A percentile compares a stretch with the other conserved stretches of the same genome.
phyloP scores from a whole-genome alignment of 1,139 yeast genomes.

The Magnusiomyces suaveolens region DNA sequence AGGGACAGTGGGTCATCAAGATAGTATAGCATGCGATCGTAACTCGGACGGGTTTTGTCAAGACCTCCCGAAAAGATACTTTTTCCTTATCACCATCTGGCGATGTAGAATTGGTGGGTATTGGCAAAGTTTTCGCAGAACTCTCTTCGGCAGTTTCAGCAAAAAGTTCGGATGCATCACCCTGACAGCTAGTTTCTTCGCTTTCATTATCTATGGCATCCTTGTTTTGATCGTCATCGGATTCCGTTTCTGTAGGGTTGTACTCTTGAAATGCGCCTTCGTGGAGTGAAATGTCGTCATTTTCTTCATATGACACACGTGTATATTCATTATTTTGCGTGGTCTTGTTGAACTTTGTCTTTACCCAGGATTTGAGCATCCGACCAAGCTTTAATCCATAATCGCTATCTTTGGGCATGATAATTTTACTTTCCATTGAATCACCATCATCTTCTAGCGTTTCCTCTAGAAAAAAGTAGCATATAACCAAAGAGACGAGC shows the following conservation, averaged over 20 bases:
- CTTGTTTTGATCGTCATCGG: background rate
- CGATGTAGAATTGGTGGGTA: no score
- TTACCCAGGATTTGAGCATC: background rate
- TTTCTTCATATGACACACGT: background rate
- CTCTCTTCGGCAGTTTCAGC: no score
- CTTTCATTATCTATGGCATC: background rate
- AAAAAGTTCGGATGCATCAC: no score
- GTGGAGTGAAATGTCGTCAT: background rate
- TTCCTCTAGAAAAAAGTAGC: slow-evolving; percentile 48
- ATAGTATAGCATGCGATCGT: slow-evolving; percentile 21
- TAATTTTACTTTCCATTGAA: background rate
- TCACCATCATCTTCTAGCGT: slow-evolving; percentile 26
- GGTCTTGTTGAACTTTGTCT: background rate
- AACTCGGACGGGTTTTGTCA: slow-evolving; percentile 24
- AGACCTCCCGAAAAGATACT: slow-evolving; percentile 14
- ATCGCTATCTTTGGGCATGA: background rate
- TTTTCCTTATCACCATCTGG: background rate
- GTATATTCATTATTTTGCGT: background rate
- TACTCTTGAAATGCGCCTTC: background rate
- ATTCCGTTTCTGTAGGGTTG: background rate
- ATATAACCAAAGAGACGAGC: slow-evolving; percentile 34
- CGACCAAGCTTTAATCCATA: background rate
- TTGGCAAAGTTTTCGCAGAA: no score
- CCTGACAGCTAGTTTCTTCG: no score
- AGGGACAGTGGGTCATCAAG: slow-evolving; percentile 43